Conservation (phyloP, 495 filamentous ascomycete species). For the Hyphodiscus hymeniophilus region DNA sequence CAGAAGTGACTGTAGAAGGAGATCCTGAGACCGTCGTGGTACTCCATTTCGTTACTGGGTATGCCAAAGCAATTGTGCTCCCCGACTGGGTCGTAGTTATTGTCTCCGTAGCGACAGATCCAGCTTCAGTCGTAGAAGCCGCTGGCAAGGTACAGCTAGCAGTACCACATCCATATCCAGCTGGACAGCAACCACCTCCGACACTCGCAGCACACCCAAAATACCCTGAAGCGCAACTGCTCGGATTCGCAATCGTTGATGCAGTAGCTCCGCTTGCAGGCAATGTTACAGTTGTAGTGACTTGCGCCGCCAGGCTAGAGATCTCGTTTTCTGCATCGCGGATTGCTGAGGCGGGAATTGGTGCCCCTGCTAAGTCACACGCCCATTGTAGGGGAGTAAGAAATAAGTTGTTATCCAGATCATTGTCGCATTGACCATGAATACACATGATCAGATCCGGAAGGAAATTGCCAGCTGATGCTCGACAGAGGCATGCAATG, state of each 20-base stretch:
- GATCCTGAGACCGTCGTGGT: constrained; percentile 8
- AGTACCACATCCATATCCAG: too few species aligned
- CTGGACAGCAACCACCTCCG: too few species aligned
- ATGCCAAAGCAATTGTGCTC: constrained; percentile 3
- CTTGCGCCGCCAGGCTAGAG: constrained; percentile 6
- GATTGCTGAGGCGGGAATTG: constrained; percentile 13
- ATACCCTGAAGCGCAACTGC: too few species aligned
- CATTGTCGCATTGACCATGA: constrained; percentile 26
- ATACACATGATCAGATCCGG: constrained; percentile 29
- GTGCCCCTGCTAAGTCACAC: constrained; percentile 23
- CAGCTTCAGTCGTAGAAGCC: neutral
- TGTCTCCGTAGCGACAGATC: constrained; percentile 3
- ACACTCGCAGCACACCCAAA: too few species aligned
- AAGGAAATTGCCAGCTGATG: constrained; percentile 25
- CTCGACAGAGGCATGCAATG: constrained; percentile 28
- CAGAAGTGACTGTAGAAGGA: constrained; percentile 4
- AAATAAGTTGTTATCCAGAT: constrained; percentile 23
- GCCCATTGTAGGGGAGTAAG: constrained; percentile 23
- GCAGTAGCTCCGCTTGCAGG: neutral
- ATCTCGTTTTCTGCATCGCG: constrained; percentile 10
- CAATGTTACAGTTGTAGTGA: constrained; percentile 11
- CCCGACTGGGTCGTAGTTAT: constrained; percentile 2
- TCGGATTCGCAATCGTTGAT: too few species aligned
- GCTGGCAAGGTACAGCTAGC: too few species aligned
- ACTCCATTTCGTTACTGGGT: constrained; percentile 8